Evolutionary conservation across 1,139 yeast genomes (phyloP).

Genomic region (Arxiozyma slooffiae): DNA sequence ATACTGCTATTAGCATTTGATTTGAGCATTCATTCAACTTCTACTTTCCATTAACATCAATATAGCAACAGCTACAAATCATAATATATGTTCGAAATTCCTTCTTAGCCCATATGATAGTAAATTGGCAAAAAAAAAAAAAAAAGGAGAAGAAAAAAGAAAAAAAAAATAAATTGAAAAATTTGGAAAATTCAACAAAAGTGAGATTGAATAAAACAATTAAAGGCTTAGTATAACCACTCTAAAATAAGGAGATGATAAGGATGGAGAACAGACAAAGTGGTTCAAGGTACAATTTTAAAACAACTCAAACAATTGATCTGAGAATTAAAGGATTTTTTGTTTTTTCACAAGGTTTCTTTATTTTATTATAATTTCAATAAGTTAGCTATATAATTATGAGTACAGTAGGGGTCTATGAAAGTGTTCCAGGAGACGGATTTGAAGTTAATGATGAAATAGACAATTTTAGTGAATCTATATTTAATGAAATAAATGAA

Average conservation of each 20-base stretch:
- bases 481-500: constrained; percentile 9
- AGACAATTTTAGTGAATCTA: constrained; percentile 9
- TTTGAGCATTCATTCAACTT: neutral
- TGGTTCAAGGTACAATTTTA: too few species aligned
- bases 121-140: neutral
- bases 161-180: too few species aligned
- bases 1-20: neutral
- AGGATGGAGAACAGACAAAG: neutral
- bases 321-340: neutral
- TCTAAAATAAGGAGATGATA: neutral
- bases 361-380: neutral
- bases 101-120: neutral
- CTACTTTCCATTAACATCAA: neutral
- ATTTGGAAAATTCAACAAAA: neutral
- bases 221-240: too few species aligned
- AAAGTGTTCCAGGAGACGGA: neutral
- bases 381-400: neutral
- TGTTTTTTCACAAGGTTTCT: too few species aligned
- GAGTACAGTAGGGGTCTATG: neutral
- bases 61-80: neutral
- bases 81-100: too few species aligned
- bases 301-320: neutral
- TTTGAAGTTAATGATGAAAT: neutral
- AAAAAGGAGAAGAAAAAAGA: too few species aligned
- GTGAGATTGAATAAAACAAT: neutral